Evolutionary conservation across 345 rosid species (phyloP), one percentile per base, ranked within the genome.

Genomic region (Eucalyptus sp.): DNA sequence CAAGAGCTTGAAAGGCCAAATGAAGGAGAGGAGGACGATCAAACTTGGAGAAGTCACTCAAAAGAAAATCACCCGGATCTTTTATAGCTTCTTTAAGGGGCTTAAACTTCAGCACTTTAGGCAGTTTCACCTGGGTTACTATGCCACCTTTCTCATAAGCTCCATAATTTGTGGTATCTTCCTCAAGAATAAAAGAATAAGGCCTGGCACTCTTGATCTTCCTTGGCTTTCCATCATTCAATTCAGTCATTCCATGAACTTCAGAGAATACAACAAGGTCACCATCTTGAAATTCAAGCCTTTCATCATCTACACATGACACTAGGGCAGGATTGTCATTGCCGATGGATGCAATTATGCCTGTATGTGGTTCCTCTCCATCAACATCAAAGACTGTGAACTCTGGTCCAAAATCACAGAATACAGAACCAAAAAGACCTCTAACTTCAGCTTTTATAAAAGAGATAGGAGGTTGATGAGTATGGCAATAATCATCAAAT

Each of bases 281-380:
- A 64, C 99, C 99, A 92, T 97, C 99, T 91, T 98, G 95, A 93
- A 98, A 97, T 92, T 96, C 99, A 60, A 98, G 97, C 90, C 99
- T 94, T 93, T 98, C 99, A 92, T 98, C 99, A 56, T 98, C 99
- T 66, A 98, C 98, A 91, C 99, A 98, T 5, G 98, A 96, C 71
- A 98, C 94, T 80, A 98, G 94, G 0, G 99, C 97, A 66, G 95
- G 95, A 89, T 95, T 95, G 89, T 96, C 99, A 91, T 97, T 98
- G 93, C 97, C 95, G 90, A 98, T 93, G 84, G 99, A 97, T 16
- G 99, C 99, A 92, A 98, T 94, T 86, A 98, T 98, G 89, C 99
- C 99, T 6, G 98, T 97, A 90, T 94, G 97, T 18, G 99, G 99
- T 60, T 97, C 99, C 92, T 98, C 97, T 52, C 99, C 99, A 92